Percentiles rank a stretch among this genome's conserved stretches.
Evolutionary conservation across 2,329 filamentous ascomycete genomes (phyloP).

Genomic region (Xylaria sp.): DNA sequence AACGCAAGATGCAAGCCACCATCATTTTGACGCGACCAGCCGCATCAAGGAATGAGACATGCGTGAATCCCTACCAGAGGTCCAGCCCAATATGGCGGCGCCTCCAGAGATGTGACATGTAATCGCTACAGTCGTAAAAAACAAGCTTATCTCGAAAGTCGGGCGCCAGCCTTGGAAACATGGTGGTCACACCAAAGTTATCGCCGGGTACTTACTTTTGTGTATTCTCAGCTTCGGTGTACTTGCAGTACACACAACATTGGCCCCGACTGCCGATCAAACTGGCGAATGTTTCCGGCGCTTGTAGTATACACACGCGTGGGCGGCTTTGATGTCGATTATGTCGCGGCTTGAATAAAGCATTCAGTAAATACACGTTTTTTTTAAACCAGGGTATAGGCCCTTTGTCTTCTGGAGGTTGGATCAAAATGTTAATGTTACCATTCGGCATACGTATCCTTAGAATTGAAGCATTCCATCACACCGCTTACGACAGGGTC

Average conservation of each 20-base stretch:
- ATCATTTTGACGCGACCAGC: slow-evolving; percentile 17
- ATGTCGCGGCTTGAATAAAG: not conserved
- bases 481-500: not conserved
- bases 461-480: not conserved
- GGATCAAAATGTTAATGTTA: not conserved
- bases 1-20: slow-evolving; percentile 27
- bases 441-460: not conserved
- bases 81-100: slow-evolving; percentile 1
- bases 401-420: not conserved
- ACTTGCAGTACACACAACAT: not conserved
- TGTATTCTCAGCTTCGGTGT: slow-evolving; percentile 1
- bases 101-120: slow-evolving; percentile 7
- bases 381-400: not conserved
- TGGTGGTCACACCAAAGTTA: not conserved
- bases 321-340: not conserved
- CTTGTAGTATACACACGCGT: not conserved
- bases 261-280: not conserved
- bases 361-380: too few relatives aligned
- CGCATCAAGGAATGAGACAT: slow-evolving; percentile 22
- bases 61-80: slow-evolving; percentile 11
- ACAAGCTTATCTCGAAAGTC: slow-evolving; percentile 17
- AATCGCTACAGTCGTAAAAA: not conserved
- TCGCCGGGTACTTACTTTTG: not conserved
- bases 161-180: not conserved
- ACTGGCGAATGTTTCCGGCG: not conserved